Conservation (phyloP, 129 eudicot species). For the Centrapalus pauciflorus region DNA sequence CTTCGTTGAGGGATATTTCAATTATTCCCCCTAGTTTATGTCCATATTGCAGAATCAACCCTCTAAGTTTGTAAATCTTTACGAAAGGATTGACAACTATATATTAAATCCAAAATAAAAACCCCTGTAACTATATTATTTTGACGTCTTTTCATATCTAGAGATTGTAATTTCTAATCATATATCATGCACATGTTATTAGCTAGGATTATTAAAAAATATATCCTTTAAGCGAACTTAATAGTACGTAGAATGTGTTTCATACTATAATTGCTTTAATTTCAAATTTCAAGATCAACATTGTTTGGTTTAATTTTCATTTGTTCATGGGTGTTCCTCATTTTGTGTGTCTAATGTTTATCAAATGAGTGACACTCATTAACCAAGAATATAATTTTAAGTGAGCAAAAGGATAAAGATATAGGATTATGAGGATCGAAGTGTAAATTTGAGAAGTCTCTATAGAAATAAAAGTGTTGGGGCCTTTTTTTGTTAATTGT, state of each 20-base stretch:
- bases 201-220: no score
- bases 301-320: neutral
- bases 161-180: no score
- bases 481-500: conserved; percentile 1
- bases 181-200: no score
- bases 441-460: neutral
- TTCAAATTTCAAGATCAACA: no score
- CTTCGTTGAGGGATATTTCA: neutral
- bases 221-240: no score
- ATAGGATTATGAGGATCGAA: conserved; percentile 5
- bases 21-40: neutral
- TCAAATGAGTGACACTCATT: no score
- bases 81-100: no score
- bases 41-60: conserved; percentile 5
- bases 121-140: no score
- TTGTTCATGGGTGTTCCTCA: neutral
- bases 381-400: neutral
- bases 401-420: conserved; percentile 5
- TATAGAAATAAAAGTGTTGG: conserved; percentile 1
- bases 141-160: no score
- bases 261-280: no score
- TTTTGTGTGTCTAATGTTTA: conserved; percentile 1
- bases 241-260: no score
- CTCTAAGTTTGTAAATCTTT: neutral
- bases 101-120: no score